Conservation (phyloP, 2,329 filamentous ascomycete species). For the Lizonia empirigonia region DNA sequence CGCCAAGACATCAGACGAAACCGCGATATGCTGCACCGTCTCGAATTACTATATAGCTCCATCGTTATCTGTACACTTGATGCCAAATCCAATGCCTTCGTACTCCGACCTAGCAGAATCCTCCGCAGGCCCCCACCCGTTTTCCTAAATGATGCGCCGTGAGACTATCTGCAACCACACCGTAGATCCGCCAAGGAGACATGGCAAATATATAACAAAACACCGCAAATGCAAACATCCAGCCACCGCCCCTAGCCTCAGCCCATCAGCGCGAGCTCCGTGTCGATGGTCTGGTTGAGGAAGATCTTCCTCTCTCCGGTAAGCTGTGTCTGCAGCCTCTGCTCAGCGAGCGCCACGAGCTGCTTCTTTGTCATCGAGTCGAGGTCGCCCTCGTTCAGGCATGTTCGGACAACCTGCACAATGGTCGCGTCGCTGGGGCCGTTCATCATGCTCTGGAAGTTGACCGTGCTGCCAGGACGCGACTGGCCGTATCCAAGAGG, state of each 20-base stretch:
- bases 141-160: slow-evolving; percentile 13
- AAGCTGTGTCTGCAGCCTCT: slow-evolving; percentile 88
- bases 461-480: slow-evolving; percentile 61
- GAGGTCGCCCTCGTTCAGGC: slow-evolving; percentile 85
- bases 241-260: slow-evolving; percentile 51
- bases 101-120: slow-evolving; percentile 9
- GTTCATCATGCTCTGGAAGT: slow-evolving; percentile 62
- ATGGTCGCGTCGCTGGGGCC: slow-evolving; percentile 83
- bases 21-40: too few species aligned
- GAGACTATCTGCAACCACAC: slow-evolving; percentile 10
- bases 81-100: not conserved
- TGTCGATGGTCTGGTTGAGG: slow-evolving; percentile 91
- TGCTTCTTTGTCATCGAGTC: slow-evolving; percentile 99
- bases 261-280: slow-evolving; percentile 88
- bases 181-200: not conserved
- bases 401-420: slow-evolving; percentile 80
- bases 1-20: too few species aligned
- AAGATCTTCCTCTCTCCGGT: slow-evolving; percentile 84
- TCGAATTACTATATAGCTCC: slow-evolving; percentile 13
- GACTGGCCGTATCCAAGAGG: slow-evolving; percentile 56
- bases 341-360: slow-evolving; percentile 81
- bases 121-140: slow-evolving; percentile 3
- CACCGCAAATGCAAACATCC: slow-evolving; percentile 28
- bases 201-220: slow-evolving; percentile 21
- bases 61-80: slow-evolving; percentile 6